Conservation (phyloP, 1,284 basidiomycete species). For the Megacollybia platyphylla region DNA sequence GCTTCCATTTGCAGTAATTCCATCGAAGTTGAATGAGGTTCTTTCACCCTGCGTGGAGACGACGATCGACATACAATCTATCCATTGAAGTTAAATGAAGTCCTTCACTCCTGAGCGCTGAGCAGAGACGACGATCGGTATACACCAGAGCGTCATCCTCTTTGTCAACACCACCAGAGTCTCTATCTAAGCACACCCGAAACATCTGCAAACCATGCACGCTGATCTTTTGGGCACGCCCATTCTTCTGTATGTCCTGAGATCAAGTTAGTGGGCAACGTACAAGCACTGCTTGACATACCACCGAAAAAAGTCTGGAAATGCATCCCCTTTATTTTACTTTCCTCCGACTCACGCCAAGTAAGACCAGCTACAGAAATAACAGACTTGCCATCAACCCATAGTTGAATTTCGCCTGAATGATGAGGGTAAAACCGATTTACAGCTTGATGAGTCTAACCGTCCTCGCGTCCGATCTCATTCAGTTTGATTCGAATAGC, state of each 20-base stretch:
- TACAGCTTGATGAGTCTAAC: conserved; percentile 13
- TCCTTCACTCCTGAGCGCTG: too few species aligned
- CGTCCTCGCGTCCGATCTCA: conserved; percentile 29
- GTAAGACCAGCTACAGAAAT: conserved; percentile 29
- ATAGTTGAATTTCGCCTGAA: conserved; percentile 44
- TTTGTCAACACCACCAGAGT: background rate
- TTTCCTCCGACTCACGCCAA: conserved; percentile 26
- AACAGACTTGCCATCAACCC: conserved; percentile 38
- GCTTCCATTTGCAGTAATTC: too few species aligned
- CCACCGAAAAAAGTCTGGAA: conserved; percentile 71
- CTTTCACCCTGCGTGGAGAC: too few species aligned
- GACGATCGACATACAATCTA: too few species aligned
- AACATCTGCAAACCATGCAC: conserved; percentile 53
- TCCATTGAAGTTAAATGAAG: too few species aligned
- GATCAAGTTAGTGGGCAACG: conserved; percentile 1
- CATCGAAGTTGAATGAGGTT: too few species aligned
- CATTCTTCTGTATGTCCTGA: conserved; percentile 41
- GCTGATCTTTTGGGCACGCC: conserved; percentile 53
- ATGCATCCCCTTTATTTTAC: conserved; percentile 44
- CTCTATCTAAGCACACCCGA: conserved; percentile 25
- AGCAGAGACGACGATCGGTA: too few species aligned
- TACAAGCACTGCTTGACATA: conserved; percentile 13
- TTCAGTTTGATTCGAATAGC: conserved; percentile 57
- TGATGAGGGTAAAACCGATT: background rate
- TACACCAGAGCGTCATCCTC: too few species aligned